Percentiles rank a stretch among this genome's conserved stretches.
Evolutionary conservation across 768 basidiomycete species (phyloP).

Genomic region (Leucosporidium creatinivorum): DNA sequence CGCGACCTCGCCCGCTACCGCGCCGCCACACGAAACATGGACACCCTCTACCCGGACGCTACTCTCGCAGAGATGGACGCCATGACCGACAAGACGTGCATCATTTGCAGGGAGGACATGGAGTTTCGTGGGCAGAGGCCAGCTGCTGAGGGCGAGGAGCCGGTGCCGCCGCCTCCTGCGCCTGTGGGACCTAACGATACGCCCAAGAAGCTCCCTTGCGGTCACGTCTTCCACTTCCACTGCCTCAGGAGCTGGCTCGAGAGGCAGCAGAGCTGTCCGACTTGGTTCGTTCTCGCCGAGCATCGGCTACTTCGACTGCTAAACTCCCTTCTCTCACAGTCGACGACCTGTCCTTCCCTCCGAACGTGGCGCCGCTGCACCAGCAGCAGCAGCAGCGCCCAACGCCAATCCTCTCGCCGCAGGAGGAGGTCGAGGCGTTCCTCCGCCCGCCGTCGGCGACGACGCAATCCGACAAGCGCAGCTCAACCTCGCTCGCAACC

Average conservation of each 20-base stretch:
- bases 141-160: constrained; percentile 35
- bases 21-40: constrained; percentile 92
- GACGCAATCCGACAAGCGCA: constrained; percentile 41
- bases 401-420: constrained; percentile 1
- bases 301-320: constrained; percentile 20
- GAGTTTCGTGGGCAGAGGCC: constrained; percentile 41
- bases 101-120: constrained; percentile 98
- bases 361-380: constrained; percentile 6
- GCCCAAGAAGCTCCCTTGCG: constrained; percentile 92
- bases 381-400: neutral
- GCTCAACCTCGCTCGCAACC: constrained; percentile 31
- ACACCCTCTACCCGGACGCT: constrained; percentile 86
- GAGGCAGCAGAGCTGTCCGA: constrained; percentile 96
- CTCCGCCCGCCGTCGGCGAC: constrained; percentile 34
- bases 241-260: constrained; percentile 97
- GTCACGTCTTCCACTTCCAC: constrained; percentile 96
- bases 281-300: constrained; percentile 59
- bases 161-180: constrained; percentile 22
- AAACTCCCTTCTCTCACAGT: constrained; percentile 18
- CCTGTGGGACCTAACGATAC: constrained; percentile 59
- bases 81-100: constrained; percentile 86
- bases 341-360: constrained; percentile 32
- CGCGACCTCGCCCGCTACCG: constrained; percentile 86
- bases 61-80: constrained; percentile 71
- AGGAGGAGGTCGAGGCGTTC: neutral